Percentiles rank a stretch among this genome's conserved stretches.
Evolutionary conservation across 352 stramenopile genomes (phyloP).

Genomic region (Globisporangium emineosum): DNA sequence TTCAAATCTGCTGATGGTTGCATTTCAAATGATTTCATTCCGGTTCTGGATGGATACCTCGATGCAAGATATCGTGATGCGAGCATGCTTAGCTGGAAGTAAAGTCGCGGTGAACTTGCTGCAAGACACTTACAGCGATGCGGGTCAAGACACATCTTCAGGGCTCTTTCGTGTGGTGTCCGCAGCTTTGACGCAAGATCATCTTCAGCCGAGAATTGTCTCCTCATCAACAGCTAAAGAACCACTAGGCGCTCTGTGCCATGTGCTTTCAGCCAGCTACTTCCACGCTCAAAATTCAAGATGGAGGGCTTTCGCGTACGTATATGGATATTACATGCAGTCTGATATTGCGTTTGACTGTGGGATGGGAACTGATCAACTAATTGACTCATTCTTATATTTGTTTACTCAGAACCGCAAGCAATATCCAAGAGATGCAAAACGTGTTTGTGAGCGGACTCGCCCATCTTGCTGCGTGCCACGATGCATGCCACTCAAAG

Average conservation of each 20-base stretch:
- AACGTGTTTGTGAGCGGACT: neutral
- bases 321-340: neutral
- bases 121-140: neutral
- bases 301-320: slow-evolving; percentile 16
- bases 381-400: neutral
- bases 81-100: slow-evolving; percentile 1
- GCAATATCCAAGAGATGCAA: neutral
- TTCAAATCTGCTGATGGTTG: neutral
- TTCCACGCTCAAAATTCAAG: slow-evolving; percentile 19
- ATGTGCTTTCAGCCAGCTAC: slow-evolving; percentile 10
- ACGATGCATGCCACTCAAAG: neutral
- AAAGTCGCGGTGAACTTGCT: slow-evolving; percentile 2
- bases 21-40: slow-evolving; percentile 4
- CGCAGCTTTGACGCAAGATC: neutral
- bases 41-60: slow-evolving; percentile 1
- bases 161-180: neutral
- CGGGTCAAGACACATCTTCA: neutral
- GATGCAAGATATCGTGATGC: neutral
- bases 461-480: neutral
- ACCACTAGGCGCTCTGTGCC: slow-evolving; percentile 1
- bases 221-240: neutral
- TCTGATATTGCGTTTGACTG: neutral
- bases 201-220: neutral
- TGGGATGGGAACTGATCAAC: neutral
- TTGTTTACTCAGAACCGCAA: neutral